These are phyloP conservation scores for Marasmius tenuissimus DNA, from an alignment of 1,284 basidiomycete species.

Conservation along the genomic window DNA sequence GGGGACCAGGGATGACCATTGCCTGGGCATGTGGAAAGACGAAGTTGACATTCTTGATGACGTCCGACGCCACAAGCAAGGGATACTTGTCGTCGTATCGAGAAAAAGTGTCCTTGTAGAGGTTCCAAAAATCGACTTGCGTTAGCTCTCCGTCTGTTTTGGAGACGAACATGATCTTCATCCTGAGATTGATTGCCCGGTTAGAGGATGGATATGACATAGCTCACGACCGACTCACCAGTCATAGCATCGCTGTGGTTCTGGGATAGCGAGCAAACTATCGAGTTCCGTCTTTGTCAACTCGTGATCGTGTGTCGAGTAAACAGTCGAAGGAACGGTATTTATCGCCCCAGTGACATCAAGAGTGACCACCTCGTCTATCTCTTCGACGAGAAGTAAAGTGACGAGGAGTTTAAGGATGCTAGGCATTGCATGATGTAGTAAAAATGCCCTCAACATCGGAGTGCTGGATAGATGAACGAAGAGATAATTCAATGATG, in stretches of 20 bases:
- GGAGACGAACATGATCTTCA: slow-evolving; percentile 75
- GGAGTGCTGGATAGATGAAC: slow-evolving; percentile 70
- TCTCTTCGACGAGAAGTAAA: slow-evolving; percentile 66
- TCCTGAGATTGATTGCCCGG: slow-evolving; percentile 49
- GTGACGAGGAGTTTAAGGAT: slow-evolving; percentile 67
- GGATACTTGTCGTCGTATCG: slow-evolving; percentile 54
- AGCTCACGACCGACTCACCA: slow-evolving; percentile 49
- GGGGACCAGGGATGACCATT: slow-evolving; percentile 73
- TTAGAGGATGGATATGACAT: slow-evolving; percentile 2
- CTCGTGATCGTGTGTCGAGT: slow-evolving; percentile 52
- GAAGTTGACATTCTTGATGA: slow-evolving; percentile 82
- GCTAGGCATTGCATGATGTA: slow-evolving; percentile 65
- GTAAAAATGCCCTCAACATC: slow-evolving; percentile 76
- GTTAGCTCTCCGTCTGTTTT: slow-evolving; percentile 76
- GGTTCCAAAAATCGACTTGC: slow-evolving; percentile 88
- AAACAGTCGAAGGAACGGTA: slow-evolving; percentile 51
- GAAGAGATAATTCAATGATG: slow-evolving; percentile 75
- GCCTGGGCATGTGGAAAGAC: slow-evolving; percentile 81
- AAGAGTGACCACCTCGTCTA: slow-evolving; percentile 60
- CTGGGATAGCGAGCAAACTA: slow-evolving; percentile 51
- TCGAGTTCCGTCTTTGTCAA: slow-evolving; percentile 69
- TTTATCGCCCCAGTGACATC: slow-evolving; percentile 60
- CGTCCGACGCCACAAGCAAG: slow-evolving; percentile 77
- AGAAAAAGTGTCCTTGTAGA: slow-evolving; percentile 76
- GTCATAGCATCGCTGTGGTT: slow-evolving; percentile 76